These are phyloP conservation scores for Castanea sativa DNA, from an alignment of 306 rosid genomes.

Conservation along the genomic window DNA sequence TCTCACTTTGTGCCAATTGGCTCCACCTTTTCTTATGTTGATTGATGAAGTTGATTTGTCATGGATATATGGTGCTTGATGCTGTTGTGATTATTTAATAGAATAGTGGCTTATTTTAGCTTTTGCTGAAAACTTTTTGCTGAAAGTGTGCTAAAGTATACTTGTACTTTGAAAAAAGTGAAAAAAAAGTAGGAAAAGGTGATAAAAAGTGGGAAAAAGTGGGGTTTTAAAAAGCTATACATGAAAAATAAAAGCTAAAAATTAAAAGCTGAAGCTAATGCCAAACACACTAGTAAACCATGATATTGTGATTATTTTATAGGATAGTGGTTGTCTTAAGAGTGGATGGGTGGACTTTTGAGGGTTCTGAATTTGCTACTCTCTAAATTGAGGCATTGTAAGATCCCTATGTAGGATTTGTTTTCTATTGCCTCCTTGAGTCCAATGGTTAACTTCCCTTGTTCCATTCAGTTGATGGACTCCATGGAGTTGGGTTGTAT, in stretches of 20 bases:
- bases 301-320: neutral
- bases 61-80: neutral
- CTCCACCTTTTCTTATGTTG: neutral
- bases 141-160: too few relatives aligned
- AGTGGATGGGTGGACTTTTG: neutral
- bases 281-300: neutral
- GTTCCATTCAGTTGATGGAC: neutral
- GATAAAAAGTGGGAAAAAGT: too few relatives aligned
- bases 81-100: neutral
- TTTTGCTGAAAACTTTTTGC: too few relatives aligned
- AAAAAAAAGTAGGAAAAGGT: too few relatives aligned
- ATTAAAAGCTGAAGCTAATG: too few relatives aligned
- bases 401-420: neutral
- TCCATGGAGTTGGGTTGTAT: neutral
- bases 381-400: neutral
- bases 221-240: too few relatives aligned
- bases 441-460: neutral
- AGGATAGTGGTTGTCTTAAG: neutral
- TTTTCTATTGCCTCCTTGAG: neutral
- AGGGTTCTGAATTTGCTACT: neutral
- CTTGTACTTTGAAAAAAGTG: too few relatives aligned
- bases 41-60: neutral
- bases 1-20: too few relatives aligned
- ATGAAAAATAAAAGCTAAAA: too few relatives aligned
- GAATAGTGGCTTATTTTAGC: neutral